A percentile compares a stretch with the other conserved stretches of the same genome.
phyloP scores from a whole-genome alignment of 768 basidiomycete genomes.

The Kwoniella pini region DNA sequence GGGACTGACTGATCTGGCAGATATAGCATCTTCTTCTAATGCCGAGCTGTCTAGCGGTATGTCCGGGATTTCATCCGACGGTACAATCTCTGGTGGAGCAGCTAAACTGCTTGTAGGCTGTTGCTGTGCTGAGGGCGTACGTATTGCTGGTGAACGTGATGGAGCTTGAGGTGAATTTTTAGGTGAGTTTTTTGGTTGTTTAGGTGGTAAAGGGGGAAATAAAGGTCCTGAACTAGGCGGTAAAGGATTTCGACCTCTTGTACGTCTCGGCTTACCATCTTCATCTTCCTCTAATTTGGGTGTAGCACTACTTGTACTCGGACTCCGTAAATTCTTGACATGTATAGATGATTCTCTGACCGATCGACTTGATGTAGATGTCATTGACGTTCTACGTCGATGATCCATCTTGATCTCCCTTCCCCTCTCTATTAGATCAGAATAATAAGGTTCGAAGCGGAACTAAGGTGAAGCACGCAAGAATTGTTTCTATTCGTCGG shows the following conservation, averaged over 20 bases:
- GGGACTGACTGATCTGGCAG: constrained; percentile 16
- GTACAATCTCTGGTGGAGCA: constrained; percentile 55
- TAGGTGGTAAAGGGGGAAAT: constrained; percentile 51
- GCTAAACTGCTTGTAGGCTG: constrained; percentile 6
- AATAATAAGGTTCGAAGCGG: background rate
- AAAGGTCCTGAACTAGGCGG: constrained; percentile 62
- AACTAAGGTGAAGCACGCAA: background rate
- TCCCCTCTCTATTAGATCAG: no score
- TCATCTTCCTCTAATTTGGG: constrained; percentile 37
- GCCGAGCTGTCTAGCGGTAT: background rate
- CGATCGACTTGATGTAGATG: constrained; percentile 18
- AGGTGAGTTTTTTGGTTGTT: constrained; percentile 56
- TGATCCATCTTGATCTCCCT: constrained; percentile 5
- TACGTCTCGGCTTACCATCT: constrained; percentile 47
- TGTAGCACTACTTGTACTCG: constrained; percentile 33
- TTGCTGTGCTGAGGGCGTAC: constrained; percentile 1
- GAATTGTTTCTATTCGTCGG: no score
- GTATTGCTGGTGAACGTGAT: constrained; percentile 26
- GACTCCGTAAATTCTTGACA: constrained; percentile 20
- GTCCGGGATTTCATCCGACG: background rate
- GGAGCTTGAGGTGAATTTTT: constrained; percentile 42
- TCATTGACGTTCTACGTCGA: constrained; percentile 11
- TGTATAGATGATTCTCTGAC: constrained; percentile 13
- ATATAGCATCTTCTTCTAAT: constrained; percentile 19
- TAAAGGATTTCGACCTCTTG: constrained; percentile 56